Evolutionary conservation across 2,329 filamentous ascomycete genomes (phyloP).

Genomic region (Sporothrix euskadiensis): DNA sequence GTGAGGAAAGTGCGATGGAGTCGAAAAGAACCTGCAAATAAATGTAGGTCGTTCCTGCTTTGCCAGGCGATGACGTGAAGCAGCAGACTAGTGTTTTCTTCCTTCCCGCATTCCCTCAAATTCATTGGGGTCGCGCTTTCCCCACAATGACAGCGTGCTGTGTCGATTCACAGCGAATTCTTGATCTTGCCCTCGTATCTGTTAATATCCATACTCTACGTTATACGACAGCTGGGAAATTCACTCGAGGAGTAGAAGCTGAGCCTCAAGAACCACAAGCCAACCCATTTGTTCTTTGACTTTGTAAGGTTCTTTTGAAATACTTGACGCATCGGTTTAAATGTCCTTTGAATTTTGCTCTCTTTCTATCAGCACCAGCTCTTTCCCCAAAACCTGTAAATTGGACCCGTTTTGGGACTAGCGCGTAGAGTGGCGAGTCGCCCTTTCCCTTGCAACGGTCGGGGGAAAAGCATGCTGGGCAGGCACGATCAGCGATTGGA

Average conservation of each 20-base stretch:
- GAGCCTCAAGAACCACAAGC: not conserved
- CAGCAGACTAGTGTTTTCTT: not conserved
- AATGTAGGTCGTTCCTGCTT: too few relatives aligned
- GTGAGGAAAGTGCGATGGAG: slow-evolving; percentile 2
- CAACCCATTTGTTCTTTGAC: not conserved
- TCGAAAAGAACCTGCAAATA: not conserved
- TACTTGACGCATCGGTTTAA: not conserved
- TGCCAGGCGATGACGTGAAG: slow-evolving; percentile 18
- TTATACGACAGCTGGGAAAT: not conserved
- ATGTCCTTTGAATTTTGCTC: not conserved
- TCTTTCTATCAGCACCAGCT: not conserved
- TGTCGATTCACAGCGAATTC: not conserved
- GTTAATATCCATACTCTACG: not conserved
- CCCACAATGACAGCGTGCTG: not conserved
- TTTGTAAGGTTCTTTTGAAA: not conserved
- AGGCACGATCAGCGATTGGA: slow-evolving; percentile 20
- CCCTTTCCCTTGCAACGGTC: not conserved
- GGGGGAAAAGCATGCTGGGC: not conserved
- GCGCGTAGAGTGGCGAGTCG: slow-evolving; percentile 9
- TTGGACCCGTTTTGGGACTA: slow-evolving; percentile 13
- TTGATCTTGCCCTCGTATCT: not conserved
- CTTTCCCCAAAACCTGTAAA: not conserved
- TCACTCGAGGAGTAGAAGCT: not conserved
- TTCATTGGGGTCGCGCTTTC: not conserved
- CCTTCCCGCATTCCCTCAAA: not conserved